Percentiles rank a stretch among this genome's conserved stretches.
Evolutionary conservation across 2,329 filamentous ascomycete species (phyloP).

Genomic region (Colletotrichum karsti): DNA sequence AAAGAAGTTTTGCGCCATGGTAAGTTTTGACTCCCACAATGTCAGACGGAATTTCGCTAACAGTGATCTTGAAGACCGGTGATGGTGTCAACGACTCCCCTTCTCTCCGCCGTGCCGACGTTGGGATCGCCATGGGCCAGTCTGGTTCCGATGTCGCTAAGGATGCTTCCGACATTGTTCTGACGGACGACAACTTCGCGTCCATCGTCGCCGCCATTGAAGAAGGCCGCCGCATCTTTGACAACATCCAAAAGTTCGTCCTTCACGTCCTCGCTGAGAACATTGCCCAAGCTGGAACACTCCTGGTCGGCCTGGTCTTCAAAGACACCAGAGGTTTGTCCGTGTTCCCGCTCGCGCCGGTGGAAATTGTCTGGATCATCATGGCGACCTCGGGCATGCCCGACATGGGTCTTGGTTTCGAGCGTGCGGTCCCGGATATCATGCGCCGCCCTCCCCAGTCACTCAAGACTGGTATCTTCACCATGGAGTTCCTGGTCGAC

Average conservation of each 20-base stretch:
- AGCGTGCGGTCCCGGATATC: conserved; percentile 69
- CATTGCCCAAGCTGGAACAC: conserved; percentile 68
- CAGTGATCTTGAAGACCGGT: conserved; percentile 56
- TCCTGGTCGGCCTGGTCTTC: conserved; percentile 72
- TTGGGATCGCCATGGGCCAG: conserved; percentile 73
- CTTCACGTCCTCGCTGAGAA: conserved; percentile 69
- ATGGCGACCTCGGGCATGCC: conserved; percentile 75
- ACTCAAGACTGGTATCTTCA: conserved; percentile 59
- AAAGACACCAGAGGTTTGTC: conserved; percentile 67
- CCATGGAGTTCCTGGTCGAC: conserved; percentile 65
- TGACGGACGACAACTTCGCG: conserved; percentile 74
- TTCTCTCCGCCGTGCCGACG: conserved; percentile 69
- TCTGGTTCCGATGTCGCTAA: conserved; percentile 71
- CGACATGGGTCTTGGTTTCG: conserved; percentile 75
- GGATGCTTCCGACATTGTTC: conserved; percentile 67
- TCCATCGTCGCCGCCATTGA: conserved; percentile 71
- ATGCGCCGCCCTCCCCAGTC: conserved; percentile 64
- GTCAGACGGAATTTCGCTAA: too few relatives aligned
- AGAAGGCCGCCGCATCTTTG: conserved; percentile 71
- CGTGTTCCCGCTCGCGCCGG: conserved; percentile 71
- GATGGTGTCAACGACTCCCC: conserved; percentile 74
- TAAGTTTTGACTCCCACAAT: not conserved
- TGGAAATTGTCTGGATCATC: conserved; percentile 76
- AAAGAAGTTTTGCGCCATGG: conserved; percentile 65
- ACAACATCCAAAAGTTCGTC: conserved; percentile 73